Base-by-base conservation (phyloP, 1,284 basidiomycete genomes). In the Puccinia hordei region DNA sequence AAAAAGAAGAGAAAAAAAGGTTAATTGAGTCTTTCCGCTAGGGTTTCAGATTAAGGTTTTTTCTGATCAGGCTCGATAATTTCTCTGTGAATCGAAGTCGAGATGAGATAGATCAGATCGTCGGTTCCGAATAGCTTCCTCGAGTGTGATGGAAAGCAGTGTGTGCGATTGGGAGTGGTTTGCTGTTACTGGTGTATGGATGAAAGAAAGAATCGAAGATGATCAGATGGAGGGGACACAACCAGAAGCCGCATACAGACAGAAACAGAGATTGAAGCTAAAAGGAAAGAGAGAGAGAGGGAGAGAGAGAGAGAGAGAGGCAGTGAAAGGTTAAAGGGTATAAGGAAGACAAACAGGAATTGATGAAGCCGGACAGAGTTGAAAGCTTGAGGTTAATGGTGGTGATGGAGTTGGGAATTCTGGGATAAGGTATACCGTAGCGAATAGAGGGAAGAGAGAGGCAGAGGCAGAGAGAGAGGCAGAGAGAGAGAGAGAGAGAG, bases 361-460 rank as follows among this genome's bases (percentile, higher is more conserved):
- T 19, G 61, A 63, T 41, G 17, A 33, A 41, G 61, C 30, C 35
- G 61, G 27, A 63, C 61, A 63, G 61, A 63, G 61, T 63, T 63
- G 35, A 69, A 69, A 69, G 66, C 27, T 69, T 69, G 66, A 69
- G 66, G 66, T 69, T 69, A 69, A 69, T 46, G 46, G 66, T 24
- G n/a, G n/a, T 46, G 46, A 49, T 46, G 46, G 44, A 51, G 27
- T 46, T 46, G 46, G 41, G 66, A 69, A 46, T 24, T 66, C 41
- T 41, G 35, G 35, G 19, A 41, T 41, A 41, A 66, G 22, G 35
- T 63, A 35, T 35, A 35, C 13, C 6, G 35, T 35, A 63, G 22
- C 19, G 30, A 63, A 63, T n/a, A n/a, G n/a, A 10, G 22, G 17
- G 30, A 19, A 63, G 30, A 41, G 30, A 63, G 30, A 63, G n/a